Evolutionary conservation across 148 eudicot genomes (phyloP).

Genomic region (Dysphania ambrosioides): DNA sequence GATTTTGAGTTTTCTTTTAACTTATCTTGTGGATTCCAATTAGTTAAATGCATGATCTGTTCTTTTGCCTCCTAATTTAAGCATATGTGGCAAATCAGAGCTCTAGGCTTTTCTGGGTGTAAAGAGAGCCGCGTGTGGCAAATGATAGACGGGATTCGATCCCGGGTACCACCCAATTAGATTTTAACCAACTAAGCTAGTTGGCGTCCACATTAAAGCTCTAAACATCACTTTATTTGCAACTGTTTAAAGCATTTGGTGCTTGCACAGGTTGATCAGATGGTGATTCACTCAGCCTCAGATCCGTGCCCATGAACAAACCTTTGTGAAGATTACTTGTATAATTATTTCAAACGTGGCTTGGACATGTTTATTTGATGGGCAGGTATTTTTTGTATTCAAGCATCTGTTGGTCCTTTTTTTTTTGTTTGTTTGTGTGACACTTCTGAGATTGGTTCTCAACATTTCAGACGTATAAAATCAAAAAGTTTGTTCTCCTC

Average conservation of each 20-base stretch:
- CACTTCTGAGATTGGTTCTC: conserved; percentile 18
- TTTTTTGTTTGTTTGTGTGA: conserved; percentile 4
- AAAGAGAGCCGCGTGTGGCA: no score
- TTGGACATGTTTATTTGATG: conserved; percentile 95
- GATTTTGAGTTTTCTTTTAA: background rate
- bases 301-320: conserved; percentile 84
- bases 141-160: no score
- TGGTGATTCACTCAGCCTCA: conserved; percentile 95
- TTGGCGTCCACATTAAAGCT: no score
- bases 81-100: background rate
- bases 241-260: background rate
- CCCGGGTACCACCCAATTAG: no score
- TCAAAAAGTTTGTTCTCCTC: conserved; percentile 92
- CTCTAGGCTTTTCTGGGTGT: no score
- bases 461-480: conserved; percentile 72
- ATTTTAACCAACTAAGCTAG: no score
- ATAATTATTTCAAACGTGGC: conserved; percentile 90
- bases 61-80: background rate
- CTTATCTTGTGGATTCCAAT: background rate
- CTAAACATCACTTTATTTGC: background rate
- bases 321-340: conserved; percentile 94
- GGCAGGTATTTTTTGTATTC: conserved; percentile 52
- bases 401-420: background rate
- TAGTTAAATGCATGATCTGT: background rate
- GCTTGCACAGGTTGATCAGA: conserved; percentile 78